Conservation (phyloP, 2,329 filamentous ascomycete genomes). For the Aurifilum marmelostoma region DNA sequence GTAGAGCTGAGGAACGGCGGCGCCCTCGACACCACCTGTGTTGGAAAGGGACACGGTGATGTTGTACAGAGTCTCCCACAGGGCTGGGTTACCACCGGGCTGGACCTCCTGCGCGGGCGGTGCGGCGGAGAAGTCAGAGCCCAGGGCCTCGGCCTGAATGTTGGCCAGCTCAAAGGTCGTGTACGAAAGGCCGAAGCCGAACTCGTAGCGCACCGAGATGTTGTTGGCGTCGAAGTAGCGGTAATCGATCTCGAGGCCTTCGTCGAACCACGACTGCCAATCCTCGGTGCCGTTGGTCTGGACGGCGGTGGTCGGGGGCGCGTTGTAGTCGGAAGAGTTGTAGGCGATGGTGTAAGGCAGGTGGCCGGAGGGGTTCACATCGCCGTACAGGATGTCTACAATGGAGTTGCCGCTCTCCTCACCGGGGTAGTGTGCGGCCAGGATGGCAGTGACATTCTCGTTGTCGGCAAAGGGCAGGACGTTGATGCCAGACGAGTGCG, state of each 20-base stretch:
- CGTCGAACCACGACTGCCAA: constrained; percentile 57
- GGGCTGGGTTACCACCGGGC: constrained; percentile 57
- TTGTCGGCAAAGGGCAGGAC: constrained; percentile 60
- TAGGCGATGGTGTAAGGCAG: constrained; percentile 71
- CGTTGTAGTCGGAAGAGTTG: constrained; percentile 52
- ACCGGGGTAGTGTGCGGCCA: constrained; percentile 64
- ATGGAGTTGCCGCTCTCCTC: constrained; percentile 65
- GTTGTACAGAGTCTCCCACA: constrained; percentile 57
- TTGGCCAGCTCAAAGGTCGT: constrained; percentile 58
- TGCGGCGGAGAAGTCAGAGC: constrained; percentile 48
- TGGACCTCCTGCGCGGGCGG: constrained; percentile 47
- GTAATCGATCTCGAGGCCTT: constrained; percentile 71
- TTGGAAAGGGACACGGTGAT: constrained; percentile 56
- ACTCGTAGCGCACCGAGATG: constrained; percentile 65
- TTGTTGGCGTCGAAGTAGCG: constrained; percentile 64
- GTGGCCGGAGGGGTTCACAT: constrained; percentile 62
- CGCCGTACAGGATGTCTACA: constrained; percentile 64
- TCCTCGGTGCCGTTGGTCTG: constrained; percentile 43
- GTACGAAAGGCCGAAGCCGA: constrained; percentile 65
- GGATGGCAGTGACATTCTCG: constrained; percentile 63
- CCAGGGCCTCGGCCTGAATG: constrained; percentile 48
- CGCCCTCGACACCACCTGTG: constrained; percentile 52
- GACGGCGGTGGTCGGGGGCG: constrained; percentile 43
- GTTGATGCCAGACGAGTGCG: constrained; percentile 66
- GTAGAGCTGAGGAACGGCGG: constrained; percentile 62